Evolutionary conservation across 75 land plant genomes (phyloP), one percentile per base, ranked within the genome.

Genomic region (Cunninghamia lanceolata): DNA sequence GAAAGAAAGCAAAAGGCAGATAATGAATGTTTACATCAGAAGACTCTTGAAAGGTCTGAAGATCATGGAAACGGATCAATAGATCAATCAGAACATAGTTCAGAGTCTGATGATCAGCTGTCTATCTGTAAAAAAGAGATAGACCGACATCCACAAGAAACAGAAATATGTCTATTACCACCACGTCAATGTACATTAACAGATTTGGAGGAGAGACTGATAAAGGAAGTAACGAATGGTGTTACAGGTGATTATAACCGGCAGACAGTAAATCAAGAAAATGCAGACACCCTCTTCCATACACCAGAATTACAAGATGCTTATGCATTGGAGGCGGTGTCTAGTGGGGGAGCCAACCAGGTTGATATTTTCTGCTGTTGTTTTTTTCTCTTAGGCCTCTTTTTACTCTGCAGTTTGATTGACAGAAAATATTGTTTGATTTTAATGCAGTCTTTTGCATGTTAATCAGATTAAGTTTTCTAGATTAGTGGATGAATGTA

Each of bases 231-330:
- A 16, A 2, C 84, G 53, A 30, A 53, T 35, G 63, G 16, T 32
- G 82, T 79, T 38, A 43, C 10, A 40, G 21, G 28, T 21, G 46
- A 42, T 79, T 43, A 79, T 43, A 43, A 79, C 82, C 50, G 10
- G 4, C 82, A 79, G 19, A 28, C 28, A 28, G 3, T 32, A 30
- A 43, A 16, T 45, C 63, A 83, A n/a, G 40, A 50, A 15, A 32
- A n/a, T 35, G 47, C 34, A 15, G 84, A 83, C 25, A 50, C 63
- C 63, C 17, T 82, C 19, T 34, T 52, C 13, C 30, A 32, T 35
- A 34, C 84, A 50, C 63, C 63, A 34, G 63, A 50, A 8, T 35
- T 83, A 52, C 63, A 83, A 83, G 63, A 46, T 34, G 38, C 84
- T 50, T 35, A 47, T 52, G 39, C 36, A 83, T n/a, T 83, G n/a